Base-by-base conservation (phyloP, 345 rosid genomes). In the Turritis glabra region DNA sequence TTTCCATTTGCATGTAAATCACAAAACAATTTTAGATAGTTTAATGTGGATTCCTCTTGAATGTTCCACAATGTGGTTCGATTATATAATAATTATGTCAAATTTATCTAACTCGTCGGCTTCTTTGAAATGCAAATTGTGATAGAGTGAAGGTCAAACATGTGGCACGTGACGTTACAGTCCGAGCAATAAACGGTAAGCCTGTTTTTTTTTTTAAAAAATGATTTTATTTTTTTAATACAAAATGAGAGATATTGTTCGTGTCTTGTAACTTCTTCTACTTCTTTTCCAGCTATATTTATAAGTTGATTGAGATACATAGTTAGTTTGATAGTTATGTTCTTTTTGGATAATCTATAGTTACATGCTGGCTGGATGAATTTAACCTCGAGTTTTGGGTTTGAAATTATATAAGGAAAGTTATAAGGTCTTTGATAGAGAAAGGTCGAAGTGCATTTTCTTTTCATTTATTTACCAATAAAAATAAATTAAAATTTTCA, bases 81-180 rank as follows among this genome's bases (percentile, higher is more conserved):
- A 21, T 22, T 30, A 26, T 30, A 21, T 17, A 53, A n/a, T n/a
- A n/a, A n/a, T n/a, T n/a, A n/a, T n/a, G n/a, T n/a, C n/a, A 12
- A 35, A 21, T 3, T 21, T 64, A 2, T 54, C n/a, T 22, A 52
- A 7, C 8, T 66, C 12, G 8, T 51, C 22, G 2, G 17, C 40
- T 51, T 66, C 29, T 50, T 67, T 9, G 19, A 48, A 26, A 50
- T 50, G 62, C 21, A 38, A 22, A 66, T 26, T 48, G 11, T 38
- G 27, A 67, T 48, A 14, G 27, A 10, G 47, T 56, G 62, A 17
- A 41, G 21, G 65, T 44, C 65, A 76, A 69, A 44, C 71, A 54
- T 35, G 75, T 62, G 75, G 58, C 80, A 69, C 71, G 80, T 76
- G 79, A 29, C 13, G 19, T 48, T 59, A 38, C 40, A 62, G 21